phyloP scores from a whole-genome alignment of 2,329 filamentous ascomycete species.

The Colletotrichum siamense region DNA sequence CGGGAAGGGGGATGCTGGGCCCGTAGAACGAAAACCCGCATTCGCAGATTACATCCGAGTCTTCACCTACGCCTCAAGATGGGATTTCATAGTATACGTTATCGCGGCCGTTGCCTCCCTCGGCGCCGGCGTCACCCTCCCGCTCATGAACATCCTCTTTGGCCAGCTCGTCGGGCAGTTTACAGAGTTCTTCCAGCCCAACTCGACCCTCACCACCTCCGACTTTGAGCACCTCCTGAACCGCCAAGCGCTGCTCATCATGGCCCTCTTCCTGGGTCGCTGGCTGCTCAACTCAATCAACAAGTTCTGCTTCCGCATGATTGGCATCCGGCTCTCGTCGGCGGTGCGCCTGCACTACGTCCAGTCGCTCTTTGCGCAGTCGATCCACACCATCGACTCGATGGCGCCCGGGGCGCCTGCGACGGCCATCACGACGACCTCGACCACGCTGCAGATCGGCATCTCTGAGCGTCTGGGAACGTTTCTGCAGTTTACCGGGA shows the following conservation, averaged over 20 bases:
- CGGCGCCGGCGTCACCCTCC: constrained; percentile 36
- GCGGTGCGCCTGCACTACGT: constrained; percentile 59
- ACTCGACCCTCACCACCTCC: constrained; percentile 26
- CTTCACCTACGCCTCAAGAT: constrained; percentile 34
- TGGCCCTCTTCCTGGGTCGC: constrained; percentile 72
- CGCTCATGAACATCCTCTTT: constrained; percentile 43
- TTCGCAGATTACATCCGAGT: constrained; percentile 25
- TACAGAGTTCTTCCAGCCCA: constrained; percentile 29
- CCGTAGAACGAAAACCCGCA: neutral
- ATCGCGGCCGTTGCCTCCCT: constrained; percentile 35
- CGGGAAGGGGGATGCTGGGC: neutral
- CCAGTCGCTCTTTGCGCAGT: constrained; percentile 53
- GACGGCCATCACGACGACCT: constrained; percentile 56
- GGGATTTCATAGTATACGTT: constrained; percentile 33
- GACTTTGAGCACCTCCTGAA: constrained; percentile 21
- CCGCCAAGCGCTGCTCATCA: constrained; percentile 56
- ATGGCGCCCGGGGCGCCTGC: constrained; percentile 56
- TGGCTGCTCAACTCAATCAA: constrained; percentile 69
- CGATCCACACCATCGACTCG: constrained; percentile 54
- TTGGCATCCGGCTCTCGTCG: constrained; percentile 66
- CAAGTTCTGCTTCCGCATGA: constrained; percentile 66
- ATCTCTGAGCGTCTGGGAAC: constrained; percentile 57
- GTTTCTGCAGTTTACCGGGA: constrained; percentile 47
- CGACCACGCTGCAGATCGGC: constrained; percentile 59
- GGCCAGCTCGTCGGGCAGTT: constrained; percentile 33